Evolutionary conservation across 2,329 filamentous ascomycete species (phyloP).

Genomic region (Septoria petroselini): DNA sequence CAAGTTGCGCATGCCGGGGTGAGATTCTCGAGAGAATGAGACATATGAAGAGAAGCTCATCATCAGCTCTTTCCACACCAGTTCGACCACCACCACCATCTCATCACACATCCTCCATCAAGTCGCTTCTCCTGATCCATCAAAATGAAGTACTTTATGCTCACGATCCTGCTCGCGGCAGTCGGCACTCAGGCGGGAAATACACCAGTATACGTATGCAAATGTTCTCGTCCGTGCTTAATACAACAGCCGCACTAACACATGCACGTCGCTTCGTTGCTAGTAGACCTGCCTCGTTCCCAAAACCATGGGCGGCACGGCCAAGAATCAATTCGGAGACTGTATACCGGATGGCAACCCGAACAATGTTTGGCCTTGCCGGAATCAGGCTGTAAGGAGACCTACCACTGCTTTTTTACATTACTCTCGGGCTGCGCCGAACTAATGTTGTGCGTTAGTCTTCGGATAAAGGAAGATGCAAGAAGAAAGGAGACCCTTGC

Average conservation of each 20-base stretch:
- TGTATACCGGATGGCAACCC: neutral
- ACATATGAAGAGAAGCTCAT: too few species aligned
- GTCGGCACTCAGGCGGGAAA: neutral
- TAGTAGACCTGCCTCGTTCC: neutral
- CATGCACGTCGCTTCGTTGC: too few species aligned
- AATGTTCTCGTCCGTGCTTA: neutral
- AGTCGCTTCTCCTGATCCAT: too few species aligned
- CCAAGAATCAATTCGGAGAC: neutral
- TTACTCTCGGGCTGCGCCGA: too few species aligned
- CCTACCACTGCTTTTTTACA: neutral
- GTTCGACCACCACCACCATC: neutral
- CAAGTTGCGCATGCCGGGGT: neutral
- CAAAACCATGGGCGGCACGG: neutral
- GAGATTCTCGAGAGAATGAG: neutral
- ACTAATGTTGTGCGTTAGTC: too few species aligned
- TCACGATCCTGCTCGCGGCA: neutral
- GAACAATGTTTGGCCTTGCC: neutral
- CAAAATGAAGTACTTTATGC: neutral
- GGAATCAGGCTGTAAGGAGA: neutral
- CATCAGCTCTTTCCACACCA: too few species aligned
- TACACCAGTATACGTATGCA: neutral
- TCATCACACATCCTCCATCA: neutral
- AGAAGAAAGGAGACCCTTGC: too few species aligned
- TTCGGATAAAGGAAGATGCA: too few species aligned
- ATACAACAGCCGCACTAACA: neutral